Percentiles rank a stretch among this genome's conserved stretches.
Conservation (phyloP, 345 rosid genomes). For the Populus pruinosa region DNA sequence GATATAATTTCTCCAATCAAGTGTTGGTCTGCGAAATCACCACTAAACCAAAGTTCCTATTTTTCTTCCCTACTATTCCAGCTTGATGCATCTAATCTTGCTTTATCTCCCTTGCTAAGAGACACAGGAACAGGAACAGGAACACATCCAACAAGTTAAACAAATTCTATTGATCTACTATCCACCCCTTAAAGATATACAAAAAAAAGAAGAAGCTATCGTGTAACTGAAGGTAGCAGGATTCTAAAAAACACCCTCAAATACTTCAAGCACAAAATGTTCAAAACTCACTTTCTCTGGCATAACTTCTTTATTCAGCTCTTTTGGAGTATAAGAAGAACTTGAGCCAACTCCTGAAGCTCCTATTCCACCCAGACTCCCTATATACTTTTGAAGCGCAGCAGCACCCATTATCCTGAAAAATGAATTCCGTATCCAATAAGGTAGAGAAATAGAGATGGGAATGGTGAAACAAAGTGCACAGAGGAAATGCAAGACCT, state of each 20-base stretch:
- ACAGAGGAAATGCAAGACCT: slow-evolving; percentile 4
- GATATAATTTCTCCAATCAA: not conserved
- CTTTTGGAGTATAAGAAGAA: slow-evolving; percentile 87
- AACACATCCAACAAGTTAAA: not conserved
- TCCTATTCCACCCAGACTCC: slow-evolving; percentile 95
- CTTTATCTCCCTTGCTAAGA: not conserved
- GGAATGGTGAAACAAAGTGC: not conserved
- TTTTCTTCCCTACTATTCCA: not conserved
- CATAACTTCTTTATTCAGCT: slow-evolving; percentile 81
- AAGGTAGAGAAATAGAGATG: slow-evolving; percentile 6
- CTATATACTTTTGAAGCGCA: slow-evolving; percentile 91
- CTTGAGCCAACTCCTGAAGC: slow-evolving; percentile 95
- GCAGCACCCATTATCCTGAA: slow-evolving; percentile 93
- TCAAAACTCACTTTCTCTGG: slow-evolving; percentile 75
- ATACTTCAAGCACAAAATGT: not conserved
- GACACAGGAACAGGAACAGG: not conserved
- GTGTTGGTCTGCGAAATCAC: not conserved
- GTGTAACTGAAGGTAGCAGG: not conserved
- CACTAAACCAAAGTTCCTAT: not conserved
- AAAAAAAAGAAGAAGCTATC: not conserved
- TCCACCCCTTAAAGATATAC: not conserved
- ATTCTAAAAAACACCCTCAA: slow-evolving; percentile 3
- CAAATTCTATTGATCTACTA: not conserved
- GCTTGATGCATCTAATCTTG: not conserved
- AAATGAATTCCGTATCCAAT: slow-evolving; percentile 14